These are phyloP conservation scores for Diospyros lotus DNA, from an alignment of 148 eudicot genomes.

Conservation along the genomic window DNA sequence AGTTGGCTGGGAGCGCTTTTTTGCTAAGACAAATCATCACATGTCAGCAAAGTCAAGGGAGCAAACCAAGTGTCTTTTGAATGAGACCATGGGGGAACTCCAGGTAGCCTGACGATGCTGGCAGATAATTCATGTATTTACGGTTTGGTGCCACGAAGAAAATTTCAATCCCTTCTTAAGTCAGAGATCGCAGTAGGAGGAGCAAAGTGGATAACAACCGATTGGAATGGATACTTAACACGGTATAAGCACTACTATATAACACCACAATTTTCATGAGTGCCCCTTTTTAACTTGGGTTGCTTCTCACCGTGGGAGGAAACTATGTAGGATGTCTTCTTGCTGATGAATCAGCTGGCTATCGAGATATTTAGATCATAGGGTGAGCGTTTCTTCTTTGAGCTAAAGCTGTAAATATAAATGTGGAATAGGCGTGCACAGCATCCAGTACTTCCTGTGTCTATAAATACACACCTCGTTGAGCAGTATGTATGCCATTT, in stretches of 20 bases:
- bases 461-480: slow-evolving; percentile 5
- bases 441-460: slow-evolving; percentile 5
- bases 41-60: slow-evolving; percentile 15
- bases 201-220: slow-evolving; percentile 5
- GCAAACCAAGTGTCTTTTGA: slow-evolving; percentile 12
- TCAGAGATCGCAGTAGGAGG: slow-evolving; percentile 22
- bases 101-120: slow-evolving; percentile 13
- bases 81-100: slow-evolving; percentile 12
- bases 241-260: neutral
- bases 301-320: slow-evolving; percentile 9
- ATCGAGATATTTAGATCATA: slow-evolving; percentile 20
- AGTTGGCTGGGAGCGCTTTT: slow-evolving; percentile 25
- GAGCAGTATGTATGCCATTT: slow-evolving; percentile 8
- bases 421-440: slow-evolving; percentile 13
- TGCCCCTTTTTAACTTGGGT: slow-evolving; percentile 7
- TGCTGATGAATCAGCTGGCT: slow-evolving; percentile 20
- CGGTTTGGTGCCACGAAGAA: slow-evolving; percentile 17
- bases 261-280: slow-evolving; percentile 19
- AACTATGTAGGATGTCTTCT: slow-evolving; percentile 11
- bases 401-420: slow-evolving; percentile 26
- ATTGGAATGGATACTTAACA: slow-evolving; percentile 1
- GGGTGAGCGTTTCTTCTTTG: slow-evolving; percentile 15
- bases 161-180: slow-evolving; percentile 19
- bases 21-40: slow-evolving; percentile 12
- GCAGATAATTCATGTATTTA: slow-evolving; percentile 23